These are phyloP conservation scores for Trichoderma gamsii DNA, from an alignment of 495 filamentous ascomycete species.

Conservation along the genomic window DNA sequence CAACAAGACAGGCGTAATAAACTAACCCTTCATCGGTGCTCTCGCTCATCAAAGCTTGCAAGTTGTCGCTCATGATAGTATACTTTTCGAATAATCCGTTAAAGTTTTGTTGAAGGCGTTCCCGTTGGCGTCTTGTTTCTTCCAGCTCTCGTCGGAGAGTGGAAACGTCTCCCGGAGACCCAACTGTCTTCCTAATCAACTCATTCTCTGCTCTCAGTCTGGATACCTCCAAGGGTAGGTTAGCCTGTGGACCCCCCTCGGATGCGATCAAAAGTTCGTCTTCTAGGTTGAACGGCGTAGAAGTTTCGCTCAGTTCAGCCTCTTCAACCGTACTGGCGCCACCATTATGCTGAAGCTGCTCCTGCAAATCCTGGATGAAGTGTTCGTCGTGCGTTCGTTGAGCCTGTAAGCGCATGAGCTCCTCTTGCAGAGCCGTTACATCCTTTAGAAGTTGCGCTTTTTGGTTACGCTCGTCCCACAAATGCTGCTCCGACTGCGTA, in stretches of 20 bases:
- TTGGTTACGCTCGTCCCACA: slow-evolving; percentile 28
- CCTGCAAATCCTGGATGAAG: slow-evolving; percentile 40
- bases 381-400: slow-evolving; percentile 33
- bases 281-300: slow-evolving; percentile 33
- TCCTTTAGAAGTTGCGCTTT: slow-evolving; percentile 30
- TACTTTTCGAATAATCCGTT: slow-evolving; percentile 45
- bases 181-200: slow-evolving; percentile 43
- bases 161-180: slow-evolving; percentile 43
- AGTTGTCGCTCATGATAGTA: slow-evolving; percentile 44
- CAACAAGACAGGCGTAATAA: slow-evolving; percentile 22
- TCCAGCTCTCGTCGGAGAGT: slow-evolving; percentile 46
- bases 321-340: slow-evolving; percentile 23
- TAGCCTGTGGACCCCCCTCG: slow-evolving; percentile 23
- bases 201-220: slow-evolving; percentile 50
- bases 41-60: slow-evolving; percentile 42
- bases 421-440: slow-evolving; percentile 28
- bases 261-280: slow-evolving; percentile 32
- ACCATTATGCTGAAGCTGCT: slow-evolving; percentile 35
- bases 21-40: slow-evolving; percentile 47
- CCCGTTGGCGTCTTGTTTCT: slow-evolving; percentile 30
- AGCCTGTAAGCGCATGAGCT: slow-evolving; percentile 31
- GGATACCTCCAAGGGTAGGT: slow-evolving; percentile 38
- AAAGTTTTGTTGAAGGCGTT: slow-evolving; percentile 38
- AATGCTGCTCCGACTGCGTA: slow-evolving; percentile 24
- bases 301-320: slow-evolving; percentile 23